Base-by-base conservation (phyloP, 352 stramenopile genomes). In the Globisporangium apiculatum region DNA sequence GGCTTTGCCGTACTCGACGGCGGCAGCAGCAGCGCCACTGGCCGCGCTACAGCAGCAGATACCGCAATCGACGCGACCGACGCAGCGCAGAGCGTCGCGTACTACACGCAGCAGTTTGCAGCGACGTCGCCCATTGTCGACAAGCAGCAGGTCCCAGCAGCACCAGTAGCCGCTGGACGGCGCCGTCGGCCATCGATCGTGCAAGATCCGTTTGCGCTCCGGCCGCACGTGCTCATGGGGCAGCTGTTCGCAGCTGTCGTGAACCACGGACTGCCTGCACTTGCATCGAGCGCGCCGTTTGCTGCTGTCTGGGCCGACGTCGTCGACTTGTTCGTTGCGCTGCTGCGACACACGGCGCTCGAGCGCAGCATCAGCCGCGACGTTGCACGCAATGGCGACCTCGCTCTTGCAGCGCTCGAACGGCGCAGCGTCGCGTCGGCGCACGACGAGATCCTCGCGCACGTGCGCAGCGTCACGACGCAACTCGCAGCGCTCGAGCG, bases 371-470 rank as follows among this genome's bases (percentile, higher is more conserved):
- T 57, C 12, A 55, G 55, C 4, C 45, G 61, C 9, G 53, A 43
- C 4, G 11, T 10, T 46, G 38, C 38, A 37, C 5, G 48, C 48
- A 17, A 14, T 40, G 50, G 67, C 53, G 60, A 72, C 42, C 46
- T 61, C 10, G 72, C 66, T 42, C 68, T 86, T 37, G 75, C 70
- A 4, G 76, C 78, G n/a, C 53, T 91, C 11, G 80, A 91, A 37
- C 75, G 80, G 12, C 74, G 80, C 53, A 84, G 72, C 36, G 72
- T 86, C 10, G 57, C 86, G 38, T 83, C 73, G 14, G 72, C 73
- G 0, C 81, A 91, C 42, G 81, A 91, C 48, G 81, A 91, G 55
- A 89, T 91, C 53, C 63, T 89, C 2, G 78, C 87, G 55, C 78
- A 91, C 46, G 72, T 74, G 35, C 79, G 79, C 54, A 76, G 75